Percentiles rank a stretch among this genome's conserved stretches.
phyloP scores from a whole-genome alignment of 352 stramenopile genomes.

The Phytophthora capsici region DNA sequence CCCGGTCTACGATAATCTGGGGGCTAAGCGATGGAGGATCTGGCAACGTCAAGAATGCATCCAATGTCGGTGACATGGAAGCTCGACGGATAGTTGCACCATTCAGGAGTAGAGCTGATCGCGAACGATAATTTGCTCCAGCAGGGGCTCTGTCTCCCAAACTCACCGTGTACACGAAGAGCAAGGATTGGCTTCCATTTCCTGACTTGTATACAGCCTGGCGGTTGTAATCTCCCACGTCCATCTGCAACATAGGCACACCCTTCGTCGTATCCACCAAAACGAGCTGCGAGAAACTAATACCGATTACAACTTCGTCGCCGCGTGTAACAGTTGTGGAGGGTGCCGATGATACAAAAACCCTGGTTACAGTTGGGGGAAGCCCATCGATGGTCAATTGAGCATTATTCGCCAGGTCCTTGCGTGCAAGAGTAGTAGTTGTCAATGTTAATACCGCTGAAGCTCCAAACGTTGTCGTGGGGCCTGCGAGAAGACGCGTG shows the following conservation, averaged over 20 bases:
- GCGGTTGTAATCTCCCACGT: constrained; percentile 66
- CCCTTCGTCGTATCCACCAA: constrained; percentile 63
- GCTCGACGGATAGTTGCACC: constrained; percentile 63
- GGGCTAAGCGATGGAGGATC: constrained; percentile 52
- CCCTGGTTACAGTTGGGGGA: constrained; percentile 48
- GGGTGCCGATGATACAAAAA: constrained; percentile 47
- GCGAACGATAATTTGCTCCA: constrained; percentile 65
- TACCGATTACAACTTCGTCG: constrained; percentile 54
- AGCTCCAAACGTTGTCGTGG: background rate
- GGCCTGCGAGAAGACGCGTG: constrained; percentile 34
- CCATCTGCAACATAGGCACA: constrained; percentile 58
- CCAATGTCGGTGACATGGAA: constrained; percentile 53
- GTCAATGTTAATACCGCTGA: constrained; percentile 51
- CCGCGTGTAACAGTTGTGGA: constrained; percentile 49
- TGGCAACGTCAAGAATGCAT: constrained; percentile 64
- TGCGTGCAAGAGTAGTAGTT: constrained; percentile 38
- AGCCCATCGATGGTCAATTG: constrained; percentile 61
- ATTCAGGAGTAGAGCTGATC: constrained; percentile 60
- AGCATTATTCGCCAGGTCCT: constrained; percentile 55
- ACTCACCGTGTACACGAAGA: constrained; percentile 72
- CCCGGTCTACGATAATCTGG: constrained; percentile 58
- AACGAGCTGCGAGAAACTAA: constrained; percentile 73
- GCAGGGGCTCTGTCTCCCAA: constrained; percentile 57
- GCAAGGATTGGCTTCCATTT: constrained; percentile 49
- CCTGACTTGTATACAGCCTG: constrained; percentile 69